Base-by-base conservation (phyloP, 108 stramenopile species). In the Nitzschia sp. region DNA sequence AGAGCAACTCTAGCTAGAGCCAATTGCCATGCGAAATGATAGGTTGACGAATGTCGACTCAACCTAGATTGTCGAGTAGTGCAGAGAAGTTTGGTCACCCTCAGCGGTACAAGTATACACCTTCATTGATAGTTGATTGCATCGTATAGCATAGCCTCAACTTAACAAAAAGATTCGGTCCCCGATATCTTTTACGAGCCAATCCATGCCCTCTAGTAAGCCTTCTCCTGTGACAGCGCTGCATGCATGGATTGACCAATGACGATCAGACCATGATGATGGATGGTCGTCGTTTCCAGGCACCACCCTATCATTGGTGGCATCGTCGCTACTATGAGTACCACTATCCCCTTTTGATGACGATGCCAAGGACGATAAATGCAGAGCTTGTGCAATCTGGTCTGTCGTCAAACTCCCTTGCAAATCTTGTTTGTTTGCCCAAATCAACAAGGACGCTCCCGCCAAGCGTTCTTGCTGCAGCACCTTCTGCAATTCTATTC, bases 381-480 rank as follows among this genome's bases (percentile, higher is more conserved):
- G 89, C n/a, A 99, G 76, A 3, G 72, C 75, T 13, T 69, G 45
- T 1, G 82, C 89, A 56, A 99, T 97, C 59, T 95, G 87, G 5
- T 87, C 90, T 6, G 79, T 70, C 6, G 76, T 44, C 30, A 97
- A 57, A 11, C 97, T 96, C 0, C 97, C 96, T 17, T 66, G 78
- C 4, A 99, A 63, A 73, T 99, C 99, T 63, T 98, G 97, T 79
- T 99, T 99, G 78, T 99, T 99, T 19, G 97, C 98, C 54, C 97
- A 93, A 53, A 99, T 91, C 54, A 99, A 65, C 41, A 99, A 75
- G 26, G 92, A 88, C 0, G 99, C 98, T 1, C 99, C 99, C 0
- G 97, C 97, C 53, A 99, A 80, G 53, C 98, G 97, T 77, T 99
- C 99, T 64, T 99, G 96, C 46, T 73, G 54, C 59, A 99, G 70